phyloP scores from a whole-genome alignment of 331 rosid genomes.

The Phaseolus coccineus region DNA sequence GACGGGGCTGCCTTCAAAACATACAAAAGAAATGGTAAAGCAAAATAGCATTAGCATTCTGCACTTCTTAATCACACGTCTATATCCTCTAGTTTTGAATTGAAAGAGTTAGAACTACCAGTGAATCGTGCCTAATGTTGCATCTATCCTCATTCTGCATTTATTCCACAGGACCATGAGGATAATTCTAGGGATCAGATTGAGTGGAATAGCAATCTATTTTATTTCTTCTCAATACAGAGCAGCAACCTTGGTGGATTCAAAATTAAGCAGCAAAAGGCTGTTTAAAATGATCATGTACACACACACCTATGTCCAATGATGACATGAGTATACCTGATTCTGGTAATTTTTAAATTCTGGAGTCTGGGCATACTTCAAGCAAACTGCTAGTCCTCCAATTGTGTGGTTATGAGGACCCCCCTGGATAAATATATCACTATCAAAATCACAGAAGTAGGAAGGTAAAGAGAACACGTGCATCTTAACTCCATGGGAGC shows the following conservation, averaged over 20 bases:
- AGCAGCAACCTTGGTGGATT: background rate
- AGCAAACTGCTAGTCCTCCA: conserved; percentile 95
- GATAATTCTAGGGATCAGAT: background rate
- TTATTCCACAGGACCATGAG: background rate
- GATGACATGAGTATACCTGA: conserved; percentile 57
- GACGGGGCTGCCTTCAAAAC: background rate
- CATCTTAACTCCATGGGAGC: conserved; percentile 14
- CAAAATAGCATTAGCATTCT: background rate
- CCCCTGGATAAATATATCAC: conserved; percentile 62
- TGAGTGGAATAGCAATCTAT: background rate
- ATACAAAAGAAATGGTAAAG: background rate
- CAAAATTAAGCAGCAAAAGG: background rate
- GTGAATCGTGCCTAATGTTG: background rate
- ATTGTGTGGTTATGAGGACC: conserved; percentile 99
- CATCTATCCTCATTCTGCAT: background rate
- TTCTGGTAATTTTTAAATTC: conserved; percentile 88
- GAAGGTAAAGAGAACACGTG: conserved; percentile 38
- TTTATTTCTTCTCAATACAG: conserved; percentile 3
- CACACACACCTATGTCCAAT: background rate
- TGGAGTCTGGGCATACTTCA: conserved; percentile 78
- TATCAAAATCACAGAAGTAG: conserved; percentile 32
- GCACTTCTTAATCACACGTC: background rate
- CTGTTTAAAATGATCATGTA: background rate
- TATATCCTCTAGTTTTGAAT: background rate
- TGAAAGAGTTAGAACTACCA: background rate